These are phyloP conservation scores for Dictyophora rubrovolvata DNA, from an alignment of 768 basidiomycete species.

Conservation along the genomic window DNA sequence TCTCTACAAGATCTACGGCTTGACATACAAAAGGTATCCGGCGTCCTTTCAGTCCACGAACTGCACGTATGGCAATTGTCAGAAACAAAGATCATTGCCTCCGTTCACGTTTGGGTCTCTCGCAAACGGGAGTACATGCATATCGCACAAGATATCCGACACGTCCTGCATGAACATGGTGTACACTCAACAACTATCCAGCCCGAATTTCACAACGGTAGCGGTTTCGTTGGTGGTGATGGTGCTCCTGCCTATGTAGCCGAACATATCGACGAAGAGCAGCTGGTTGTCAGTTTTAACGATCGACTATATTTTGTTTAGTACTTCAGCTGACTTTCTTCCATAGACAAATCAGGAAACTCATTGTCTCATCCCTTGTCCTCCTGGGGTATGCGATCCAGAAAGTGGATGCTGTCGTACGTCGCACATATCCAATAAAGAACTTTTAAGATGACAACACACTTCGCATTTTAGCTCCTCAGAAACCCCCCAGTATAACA, in stretches of 20 bases:
- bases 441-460: not conserved
- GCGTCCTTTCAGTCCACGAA: conserved; percentile 85
- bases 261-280: conserved; percentile 32
- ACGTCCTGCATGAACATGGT: conserved; percentile 78
- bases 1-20: conserved; percentile 80
- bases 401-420: conserved; percentile 77
- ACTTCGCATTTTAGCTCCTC: not conserved
- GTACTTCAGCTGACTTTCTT: not conserved
- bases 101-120: conserved; percentile 85
- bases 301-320: not conserved
- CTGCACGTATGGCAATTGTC: conserved; percentile 97
- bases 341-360: conserved; percentile 40
- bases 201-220: conserved; percentile 60
- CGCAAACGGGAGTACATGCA: conserved; percentile 85
- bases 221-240: not conserved
- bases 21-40: conserved; percentile 74
- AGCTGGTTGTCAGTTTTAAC: conserved; percentile 34
- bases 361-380: conserved; percentile 65
- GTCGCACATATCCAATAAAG: conserved; percentile 20
- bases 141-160: conserved; percentile 73
- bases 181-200: conserved; percentile 95
- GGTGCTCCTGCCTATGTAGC: not conserved
- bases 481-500: not conserved
- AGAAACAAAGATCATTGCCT: conserved; percentile 89
- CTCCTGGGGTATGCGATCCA: conserved; percentile 58